phyloP scores from a whole-genome alignment of 306 rosid species.

The Rosa multiflora region DNA sequence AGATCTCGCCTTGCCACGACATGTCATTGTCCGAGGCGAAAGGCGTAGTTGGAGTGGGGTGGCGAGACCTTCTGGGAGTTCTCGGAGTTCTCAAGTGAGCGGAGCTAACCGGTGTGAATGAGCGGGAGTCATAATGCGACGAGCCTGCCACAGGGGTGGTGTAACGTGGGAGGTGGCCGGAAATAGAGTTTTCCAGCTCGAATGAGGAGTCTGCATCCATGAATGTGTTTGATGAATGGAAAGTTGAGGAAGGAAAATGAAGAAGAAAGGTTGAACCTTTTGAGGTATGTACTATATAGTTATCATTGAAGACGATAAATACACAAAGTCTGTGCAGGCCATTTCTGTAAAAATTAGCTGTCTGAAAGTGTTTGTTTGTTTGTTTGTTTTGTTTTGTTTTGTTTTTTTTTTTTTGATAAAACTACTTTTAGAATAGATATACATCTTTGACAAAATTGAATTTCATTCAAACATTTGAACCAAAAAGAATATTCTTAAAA shows the following conservation, averaged over 20 bases:
- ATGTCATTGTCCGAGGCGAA: slow-evolving; percentile 63
- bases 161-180: slow-evolving; percentile 23
- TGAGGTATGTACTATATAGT: not conserved
- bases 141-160: slow-evolving; percentile 40
- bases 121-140: slow-evolving; percentile 37
- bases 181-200: slow-evolving; percentile 33
- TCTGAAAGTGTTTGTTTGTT: not conserved
- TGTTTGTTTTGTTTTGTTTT: too few relatives aligned
- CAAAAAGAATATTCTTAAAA: too few relatives aligned
- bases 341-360: not conserved
- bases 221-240: slow-evolving; percentile 1
- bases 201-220: slow-evolving; percentile 48
- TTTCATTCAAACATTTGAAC: too few relatives aligned
- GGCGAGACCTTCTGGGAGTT: slow-evolving; percentile 22
- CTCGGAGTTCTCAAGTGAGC: slow-evolving; percentile 8
- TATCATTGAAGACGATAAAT: not conserved
- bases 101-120: slow-evolving; percentile 43
- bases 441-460: too few relatives aligned
- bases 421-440: too few relatives aligned
- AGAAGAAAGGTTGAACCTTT: not conserved
- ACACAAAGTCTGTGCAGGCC: not conserved
- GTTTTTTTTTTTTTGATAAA: too few relatives aligned
- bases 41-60: slow-evolving; percentile 50
- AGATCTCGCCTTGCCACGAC: slow-evolving; percentile 77
- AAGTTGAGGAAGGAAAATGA: not conserved